Percentiles rank a stretch among this genome's conserved stretches.
Evolutionary conservation across 495 filamentous ascomycete genomes (phyloP).

Genomic region (Neurospora pannonica): DNA sequence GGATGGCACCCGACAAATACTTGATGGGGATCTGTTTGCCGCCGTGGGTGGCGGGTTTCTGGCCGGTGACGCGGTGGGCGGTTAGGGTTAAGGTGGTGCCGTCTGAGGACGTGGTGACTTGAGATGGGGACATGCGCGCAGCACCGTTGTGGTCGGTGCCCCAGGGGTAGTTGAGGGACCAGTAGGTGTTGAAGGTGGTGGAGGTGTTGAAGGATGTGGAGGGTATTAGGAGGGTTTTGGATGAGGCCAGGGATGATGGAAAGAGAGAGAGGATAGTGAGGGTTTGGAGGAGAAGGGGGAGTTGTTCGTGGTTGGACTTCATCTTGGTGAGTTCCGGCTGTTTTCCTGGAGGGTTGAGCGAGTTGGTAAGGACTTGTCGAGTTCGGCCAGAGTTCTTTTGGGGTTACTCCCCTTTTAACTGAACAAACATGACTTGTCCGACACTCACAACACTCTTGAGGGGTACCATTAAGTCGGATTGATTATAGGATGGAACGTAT

Average conservation of each 20-base stretch:
- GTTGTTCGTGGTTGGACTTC: background rate
- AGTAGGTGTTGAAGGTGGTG: slow-evolving; percentile 40
- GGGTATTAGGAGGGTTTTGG: slow-evolving; percentile 40
- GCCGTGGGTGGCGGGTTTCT: slow-evolving; percentile 30
- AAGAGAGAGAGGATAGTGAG: background rate
- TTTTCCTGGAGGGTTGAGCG: background rate
- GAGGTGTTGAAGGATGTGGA: slow-evolving; percentile 37
- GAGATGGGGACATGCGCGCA: slow-evolving; percentile 42
- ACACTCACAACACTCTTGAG: background rate
- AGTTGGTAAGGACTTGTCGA: background rate
- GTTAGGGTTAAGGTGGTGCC: slow-evolving; percentile 35
- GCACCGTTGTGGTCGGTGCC: slow-evolving; percentile 44
- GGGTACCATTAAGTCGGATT: background rate
- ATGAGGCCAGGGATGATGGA: slow-evolving; percentile 9
- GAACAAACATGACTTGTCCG: background rate
- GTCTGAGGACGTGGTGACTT: slow-evolving; percentile 20
- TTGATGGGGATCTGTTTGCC: slow-evolving; percentile 43
- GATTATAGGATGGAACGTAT: background rate
- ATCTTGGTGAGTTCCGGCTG: background rate
- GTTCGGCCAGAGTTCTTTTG: background rate
- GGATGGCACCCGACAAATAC: slow-evolving; percentile 43
- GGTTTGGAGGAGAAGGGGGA: background rate
- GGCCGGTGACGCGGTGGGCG: slow-evolving; percentile 34
- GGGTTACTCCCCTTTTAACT: background rate
- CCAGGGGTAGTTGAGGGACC: slow-evolving; percentile 44